Evolutionary conservation across 495 filamentous ascomycete species (phyloP).

Genomic region (Trichoderma gamsii): DNA sequence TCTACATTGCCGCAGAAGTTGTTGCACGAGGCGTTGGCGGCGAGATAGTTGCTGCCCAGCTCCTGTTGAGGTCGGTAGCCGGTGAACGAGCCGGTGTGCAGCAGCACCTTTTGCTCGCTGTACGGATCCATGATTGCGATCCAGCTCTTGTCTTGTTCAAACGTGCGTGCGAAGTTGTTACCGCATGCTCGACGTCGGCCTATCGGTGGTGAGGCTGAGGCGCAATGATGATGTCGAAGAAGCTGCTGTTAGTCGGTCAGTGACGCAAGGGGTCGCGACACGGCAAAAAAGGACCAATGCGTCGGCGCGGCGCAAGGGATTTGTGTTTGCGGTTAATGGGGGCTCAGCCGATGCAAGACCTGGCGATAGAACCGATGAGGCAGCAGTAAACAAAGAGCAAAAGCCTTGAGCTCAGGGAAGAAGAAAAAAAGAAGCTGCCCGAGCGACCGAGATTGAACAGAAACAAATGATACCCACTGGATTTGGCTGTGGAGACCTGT

Average conservation of each 20-base stretch:
- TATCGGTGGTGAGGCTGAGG: not conserved
- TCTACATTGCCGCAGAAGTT: slow-evolving; percentile 82
- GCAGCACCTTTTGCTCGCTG: slow-evolving; percentile 39
- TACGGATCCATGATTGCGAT: slow-evolving; percentile 17
- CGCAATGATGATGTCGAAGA: not conserved
- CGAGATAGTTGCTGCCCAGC: slow-evolving; percentile 43
- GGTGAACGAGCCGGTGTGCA: slow-evolving; percentile 47
- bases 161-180: not conserved
- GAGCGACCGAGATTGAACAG: slow-evolving; percentile 6
- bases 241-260: slow-evolving; percentile 1
- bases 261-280: not conserved
- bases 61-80: slow-evolving; percentile 39
- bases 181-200: slow-evolving; percentile 10
- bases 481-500: not conserved
- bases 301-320: not conserved
- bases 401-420: not conserved
- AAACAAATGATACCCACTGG: not conserved
- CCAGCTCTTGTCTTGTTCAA: slow-evolving; percentile 1
- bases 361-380: not conserved
- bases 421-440: slow-evolving; percentile 6
- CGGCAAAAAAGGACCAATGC: not conserved
- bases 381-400: not conserved
- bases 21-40: slow-evolving; percentile 30
- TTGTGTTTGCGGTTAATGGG: not conserved
- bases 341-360: not conserved